phyloP scores from a whole-genome alignment of 2,329 filamentous ascomycete genomes.

The Pseudopithomyces chartarum region DNA sequence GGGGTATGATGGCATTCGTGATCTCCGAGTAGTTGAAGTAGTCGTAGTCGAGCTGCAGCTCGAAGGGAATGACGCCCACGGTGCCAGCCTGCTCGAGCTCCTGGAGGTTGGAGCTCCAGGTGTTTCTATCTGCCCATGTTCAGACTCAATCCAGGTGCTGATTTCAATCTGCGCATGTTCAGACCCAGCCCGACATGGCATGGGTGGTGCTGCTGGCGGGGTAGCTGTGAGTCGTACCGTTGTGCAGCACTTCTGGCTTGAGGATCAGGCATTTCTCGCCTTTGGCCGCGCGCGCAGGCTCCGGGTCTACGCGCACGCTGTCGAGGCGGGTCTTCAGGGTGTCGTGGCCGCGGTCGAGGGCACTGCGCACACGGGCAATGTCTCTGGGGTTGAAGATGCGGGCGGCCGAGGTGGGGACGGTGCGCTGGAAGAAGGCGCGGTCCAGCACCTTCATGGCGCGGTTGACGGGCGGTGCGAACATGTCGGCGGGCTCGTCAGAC shows the following conservation, averaged over 20 bases:
- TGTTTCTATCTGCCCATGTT: slow-evolving; percentile 65
- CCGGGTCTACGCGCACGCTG: slow-evolving; percentile 65
- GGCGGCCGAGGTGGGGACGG: slow-evolving; percentile 76
- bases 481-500: slow-evolving; percentile 28
- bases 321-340: slow-evolving; percentile 67
- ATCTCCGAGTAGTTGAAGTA: slow-evolving; percentile 90
- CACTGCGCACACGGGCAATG: slow-evolving; percentile 72
- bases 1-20: slow-evolving; percentile 74
- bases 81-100: slow-evolving; percentile 72
- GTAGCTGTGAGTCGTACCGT: slow-evolving; percentile 33
- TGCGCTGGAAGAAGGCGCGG: slow-evolving; percentile 79
- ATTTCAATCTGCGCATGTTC: slow-evolving; percentile 62
- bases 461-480: slow-evolving; percentile 81
- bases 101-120: slow-evolving; percentile 74
- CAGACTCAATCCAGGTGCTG: slow-evolving; percentile 42
- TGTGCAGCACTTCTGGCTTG: slow-evolving; percentile 48
- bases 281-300: slow-evolving; percentile 57
- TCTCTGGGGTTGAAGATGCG: slow-evolving; percentile 75
- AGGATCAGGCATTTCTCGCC: slow-evolving; percentile 54
- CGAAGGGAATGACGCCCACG: slow-evolving; percentile 74
- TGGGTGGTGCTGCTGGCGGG: slow-evolving; percentile 12
- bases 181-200: slow-evolving; percentile 44
- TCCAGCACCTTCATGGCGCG: slow-evolving; percentile 81
- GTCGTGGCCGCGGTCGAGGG: slow-evolving; percentile 69
- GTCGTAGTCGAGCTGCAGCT: slow-evolving; percentile 77